Conservation (phyloP, 306 rosid genomes). For the Corylus heterophylla region DNA sequence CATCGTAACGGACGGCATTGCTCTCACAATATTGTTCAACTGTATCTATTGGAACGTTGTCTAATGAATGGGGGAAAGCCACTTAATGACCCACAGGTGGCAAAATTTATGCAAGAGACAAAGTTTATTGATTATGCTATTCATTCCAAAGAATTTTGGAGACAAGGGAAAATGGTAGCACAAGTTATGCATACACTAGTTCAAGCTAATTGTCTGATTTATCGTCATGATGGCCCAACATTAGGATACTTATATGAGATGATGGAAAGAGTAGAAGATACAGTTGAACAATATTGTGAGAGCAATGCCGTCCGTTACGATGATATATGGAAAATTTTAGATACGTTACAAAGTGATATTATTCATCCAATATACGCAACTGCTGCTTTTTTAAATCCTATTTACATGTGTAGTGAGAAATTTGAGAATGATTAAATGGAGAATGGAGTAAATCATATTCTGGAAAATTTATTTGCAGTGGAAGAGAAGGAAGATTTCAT, state of each 20-base stretch:
- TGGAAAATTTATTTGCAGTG: background rate
- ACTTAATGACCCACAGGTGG: background rate
- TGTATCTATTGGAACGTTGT: background rate
- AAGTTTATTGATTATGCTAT: background rate
- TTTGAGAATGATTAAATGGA: background rate
- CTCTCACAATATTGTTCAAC: too few species aligned
- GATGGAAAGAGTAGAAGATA: background rate
- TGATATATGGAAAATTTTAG: background rate
- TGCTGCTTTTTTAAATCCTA: slow-evolving; percentile 1
- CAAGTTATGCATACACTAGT: background rate
- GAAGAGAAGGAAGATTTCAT: background rate
- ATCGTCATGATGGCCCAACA: background rate
- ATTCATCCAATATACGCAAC: slow-evolving; percentile 5
- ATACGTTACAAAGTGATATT: background rate
- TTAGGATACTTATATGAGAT: slow-evolving; percentile 2
- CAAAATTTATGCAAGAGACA: background rate
- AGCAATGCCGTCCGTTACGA: background rate
- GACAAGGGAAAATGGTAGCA: background rate
- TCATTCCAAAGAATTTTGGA: background rate
- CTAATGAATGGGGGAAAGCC: background rate
- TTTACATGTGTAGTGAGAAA: background rate
- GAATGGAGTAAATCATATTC: background rate
- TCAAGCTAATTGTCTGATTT: background rate
- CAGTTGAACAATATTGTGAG: background rate
- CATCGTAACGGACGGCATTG: too few species aligned